Evolutionary conservation across 768 basidiomycete species (phyloP).

Genomic region (Hygrophoropsis aurantiaca): DNA sequence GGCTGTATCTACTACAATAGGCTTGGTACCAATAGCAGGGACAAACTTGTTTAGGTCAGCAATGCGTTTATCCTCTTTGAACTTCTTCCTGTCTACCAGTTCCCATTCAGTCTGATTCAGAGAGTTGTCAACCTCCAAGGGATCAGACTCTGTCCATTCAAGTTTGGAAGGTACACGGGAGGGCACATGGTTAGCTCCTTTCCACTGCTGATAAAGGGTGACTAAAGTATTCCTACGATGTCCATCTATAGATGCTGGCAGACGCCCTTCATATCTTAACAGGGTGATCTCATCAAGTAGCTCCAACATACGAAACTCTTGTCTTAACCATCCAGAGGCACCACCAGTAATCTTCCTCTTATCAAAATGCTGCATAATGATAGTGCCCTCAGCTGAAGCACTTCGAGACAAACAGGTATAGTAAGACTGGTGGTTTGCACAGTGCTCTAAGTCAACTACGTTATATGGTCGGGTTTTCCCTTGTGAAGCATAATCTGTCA

Average conservation of each 20-base stretch:
- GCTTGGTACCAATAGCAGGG: too few species aligned
- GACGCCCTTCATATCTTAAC: slow-evolving; percentile 15
- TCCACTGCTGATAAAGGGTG: slow-evolving; percentile 13
- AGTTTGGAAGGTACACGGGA: slow-evolving; percentile 5
- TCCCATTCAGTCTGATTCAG: neutral
- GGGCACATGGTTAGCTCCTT: slow-evolving; percentile 22
- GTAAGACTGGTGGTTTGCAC: slow-evolving; percentile 23
- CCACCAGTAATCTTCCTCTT: slow-evolving; percentile 21
- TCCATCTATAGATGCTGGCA: slow-evolving; percentile 14
- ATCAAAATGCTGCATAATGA: slow-evolving; percentile 28
- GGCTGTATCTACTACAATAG: too few species aligned
- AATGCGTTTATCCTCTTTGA: too few species aligned
- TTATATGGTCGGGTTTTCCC: slow-evolving; percentile 30
- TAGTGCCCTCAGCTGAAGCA: slow-evolving; percentile 26
- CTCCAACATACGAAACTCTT: slow-evolving; percentile 36
- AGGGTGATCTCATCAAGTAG: slow-evolving; percentile 34
- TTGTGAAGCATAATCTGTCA: slow-evolving; percentile 37
- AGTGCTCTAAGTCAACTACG: slow-evolving; percentile 26
- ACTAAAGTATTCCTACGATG: slow-evolving; percentile 21
- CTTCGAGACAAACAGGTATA: slow-evolving; percentile 32
- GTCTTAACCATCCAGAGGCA: slow-evolving; percentile 24
- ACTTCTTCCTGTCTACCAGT: too few species aligned
- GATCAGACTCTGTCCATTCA: slow-evolving; percentile 15
- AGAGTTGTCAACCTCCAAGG: slow-evolving; percentile 2
- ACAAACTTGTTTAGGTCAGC: too few species aligned